These are phyloP conservation scores for Trichosporon coremiiforme DNA, from an alignment of 1,284 basidiomycete species.

Conservation along the genomic window DNA sequence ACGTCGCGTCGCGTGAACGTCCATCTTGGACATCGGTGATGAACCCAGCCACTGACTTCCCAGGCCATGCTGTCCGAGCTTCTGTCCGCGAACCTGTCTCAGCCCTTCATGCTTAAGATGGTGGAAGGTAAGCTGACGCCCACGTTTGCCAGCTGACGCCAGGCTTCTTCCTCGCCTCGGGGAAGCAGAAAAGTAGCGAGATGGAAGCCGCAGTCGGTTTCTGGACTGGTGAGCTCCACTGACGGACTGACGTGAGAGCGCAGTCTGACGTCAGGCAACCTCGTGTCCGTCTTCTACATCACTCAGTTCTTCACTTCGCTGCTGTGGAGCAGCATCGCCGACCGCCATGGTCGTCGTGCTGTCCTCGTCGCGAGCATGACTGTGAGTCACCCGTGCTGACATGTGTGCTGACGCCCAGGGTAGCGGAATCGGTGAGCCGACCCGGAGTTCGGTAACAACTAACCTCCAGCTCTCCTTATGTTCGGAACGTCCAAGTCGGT, in stretches of 20 bases:
- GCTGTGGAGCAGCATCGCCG: conserved; percentile 88
- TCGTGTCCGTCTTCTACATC: conserved; percentile 60
- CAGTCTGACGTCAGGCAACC: conserved; percentile 46
- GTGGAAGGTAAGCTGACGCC: conserved; percentile 69
- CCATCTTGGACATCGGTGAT: too few species aligned
- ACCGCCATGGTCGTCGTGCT: conserved; percentile 81
- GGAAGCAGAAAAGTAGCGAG: conserved; percentile 43
- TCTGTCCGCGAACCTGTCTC: conserved; percentile 84
- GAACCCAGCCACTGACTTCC: conserved; percentile 17
- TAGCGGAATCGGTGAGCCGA: conserved; percentile 43
- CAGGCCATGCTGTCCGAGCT: conserved; percentile 95
- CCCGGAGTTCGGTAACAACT: background rate
- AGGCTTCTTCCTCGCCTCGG: conserved; percentile 48
- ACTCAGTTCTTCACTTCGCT: conserved; percentile 83
- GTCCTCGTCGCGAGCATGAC: conserved; percentile 84
- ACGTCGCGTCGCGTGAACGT: conserved; percentile 55
- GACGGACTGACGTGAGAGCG: background rate
- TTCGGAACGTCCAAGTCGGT: conserved; percentile 81
- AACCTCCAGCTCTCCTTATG: conserved; percentile 60
- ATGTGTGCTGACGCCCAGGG: conserved; percentile 38
- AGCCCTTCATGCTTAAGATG: conserved; percentile 88
- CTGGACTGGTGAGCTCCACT: conserved; percentile 50
- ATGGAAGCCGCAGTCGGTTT: conserved; percentile 54
- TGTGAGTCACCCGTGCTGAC: conserved; percentile 66
- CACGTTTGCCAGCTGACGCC: background rate